Evolutionary conservation across 129 eudicot species (phyloP).

Genomic region (Escallonia herrerae): DNA sequence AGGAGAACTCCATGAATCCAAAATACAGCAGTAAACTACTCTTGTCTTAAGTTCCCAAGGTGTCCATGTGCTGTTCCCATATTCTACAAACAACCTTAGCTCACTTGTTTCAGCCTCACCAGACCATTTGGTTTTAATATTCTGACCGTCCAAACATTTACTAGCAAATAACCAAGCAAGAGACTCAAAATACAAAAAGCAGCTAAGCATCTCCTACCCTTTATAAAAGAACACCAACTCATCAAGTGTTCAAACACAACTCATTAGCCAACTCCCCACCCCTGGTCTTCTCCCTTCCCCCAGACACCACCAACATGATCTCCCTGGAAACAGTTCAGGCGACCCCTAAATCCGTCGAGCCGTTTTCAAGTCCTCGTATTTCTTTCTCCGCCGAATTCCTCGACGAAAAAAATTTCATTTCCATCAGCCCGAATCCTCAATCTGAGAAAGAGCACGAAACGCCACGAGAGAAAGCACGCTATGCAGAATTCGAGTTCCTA

Average conservation of each 20-base stretch:
- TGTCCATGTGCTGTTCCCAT: conserved; percentile 61
- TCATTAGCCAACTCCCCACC: conserved; percentile 17
- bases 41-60: conserved; percentile 25
- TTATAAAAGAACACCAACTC: conserved; percentile 26
- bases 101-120: conserved; percentile 58
- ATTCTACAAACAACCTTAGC: conserved; percentile 32
- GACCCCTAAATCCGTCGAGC: conserved; percentile 22
- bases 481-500: conserved; percentile 64
- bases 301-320: conserved; percentile 28
- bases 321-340: conserved; percentile 41
- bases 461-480: conserved; percentile 11
- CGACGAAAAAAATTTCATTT: conserved; percentile 59
- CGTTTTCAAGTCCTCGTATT: conserved; percentile 50
- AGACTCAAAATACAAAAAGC: background rate
- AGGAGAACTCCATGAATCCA: conserved; percentile 1
- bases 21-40: background rate
- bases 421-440: conserved; percentile 36
- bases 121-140: conserved; percentile 44
- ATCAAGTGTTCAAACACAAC: conserved; percentile 8
- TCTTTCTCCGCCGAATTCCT: conserved; percentile 73
- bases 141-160: conserved; percentile 32
- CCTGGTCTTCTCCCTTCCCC: conserved; percentile 8
- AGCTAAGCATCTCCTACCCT: conserved; percentile 14
- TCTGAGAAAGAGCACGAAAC: conserved; percentile 15
- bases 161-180: conserved; percentile 15